Evolutionary conservation across 2,329 filamentous ascomycete genomes (phyloP), one percentile per base, ranked within the genome.

Genomic region (Cytospora mali): DNA sequence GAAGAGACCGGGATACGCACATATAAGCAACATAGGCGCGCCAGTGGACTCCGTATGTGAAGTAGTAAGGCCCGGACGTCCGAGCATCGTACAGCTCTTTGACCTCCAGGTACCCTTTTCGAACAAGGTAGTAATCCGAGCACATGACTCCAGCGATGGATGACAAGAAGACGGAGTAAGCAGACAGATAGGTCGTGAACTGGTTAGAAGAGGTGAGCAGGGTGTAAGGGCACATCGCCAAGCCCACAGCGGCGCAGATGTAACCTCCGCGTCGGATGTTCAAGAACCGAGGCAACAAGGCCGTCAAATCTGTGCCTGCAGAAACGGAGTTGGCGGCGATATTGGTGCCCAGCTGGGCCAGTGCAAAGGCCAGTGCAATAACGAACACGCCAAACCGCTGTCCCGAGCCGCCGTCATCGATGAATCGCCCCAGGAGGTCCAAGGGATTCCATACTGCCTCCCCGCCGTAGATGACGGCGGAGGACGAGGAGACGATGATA

Each of bases 141-240:
- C 93, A 81, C 78, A 97, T 95, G 67, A 96, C 92, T n/a, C 93
- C 93, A 0, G 92, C 93, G 66, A 97, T 96, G 50, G 90, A 92
- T 64, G 90, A 93, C n/a, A 97, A 83, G 77, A 97, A 97, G 62
- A 97, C 92, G 3, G 90, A 93, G 79, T 97, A 97, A 1, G 93
- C 90, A 0, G 91, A 95, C 0, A 97, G 86, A 72, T 97, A 97
- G 4, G 91, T 96, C 0, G 91, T 95, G 79, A 97, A 97, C 75
- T 89, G 88, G 79, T 94, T 96, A 51, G 86, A 85, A 51, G 80
- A 80, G 2, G 84, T 87, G 10, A 96, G 84, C 0, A 97, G 83
- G 64, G 91, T 90, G 85, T 89, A 94, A 0, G 93, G 93, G 73
- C 91, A 95, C 85, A 97, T 96, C 66, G 87, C 89, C 14, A 97